Percentiles rank a stretch among this genome's conserved stretches.
These are phyloP conservation scores for Pseudogymnoascus sp. DNA, from an alignment of 2,329 filamentous ascomycete genomes.

Conservation along the genomic window DNA sequence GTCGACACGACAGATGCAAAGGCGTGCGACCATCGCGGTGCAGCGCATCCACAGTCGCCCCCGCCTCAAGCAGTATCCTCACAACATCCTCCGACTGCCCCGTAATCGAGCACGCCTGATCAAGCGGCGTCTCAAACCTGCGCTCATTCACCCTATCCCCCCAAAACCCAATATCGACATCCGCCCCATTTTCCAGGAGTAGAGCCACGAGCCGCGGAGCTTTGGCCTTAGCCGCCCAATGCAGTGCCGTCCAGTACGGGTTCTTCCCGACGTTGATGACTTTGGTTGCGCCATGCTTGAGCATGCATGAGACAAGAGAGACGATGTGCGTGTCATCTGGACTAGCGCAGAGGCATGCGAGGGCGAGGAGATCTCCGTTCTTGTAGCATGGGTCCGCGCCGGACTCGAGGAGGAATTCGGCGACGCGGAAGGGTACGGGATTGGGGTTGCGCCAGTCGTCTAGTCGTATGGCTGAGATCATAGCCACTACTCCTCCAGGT, in stretches of 20 bases:
- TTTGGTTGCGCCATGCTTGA: not conserved
- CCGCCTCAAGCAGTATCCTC: not conserved
- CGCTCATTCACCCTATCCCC: not conserved
- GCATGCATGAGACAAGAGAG: not conserved
- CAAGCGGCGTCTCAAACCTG: not conserved
- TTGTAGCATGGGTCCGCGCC: not conserved
- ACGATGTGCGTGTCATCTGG: not conserved
- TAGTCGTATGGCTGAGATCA: not conserved
- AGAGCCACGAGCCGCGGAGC: not conserved
- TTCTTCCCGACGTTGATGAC: not conserved
- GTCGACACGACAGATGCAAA: not conserved
- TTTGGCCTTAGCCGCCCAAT: not conserved
- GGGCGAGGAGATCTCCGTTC: not conserved
- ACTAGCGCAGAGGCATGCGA: not conserved
- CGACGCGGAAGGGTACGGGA: not conserved
- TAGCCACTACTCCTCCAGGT: not conserved
- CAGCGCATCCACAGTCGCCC: not conserved
- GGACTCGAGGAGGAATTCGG: not conserved
- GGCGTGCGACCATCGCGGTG: not conserved
- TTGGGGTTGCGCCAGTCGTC: not conserved
- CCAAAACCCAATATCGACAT: not conserved
- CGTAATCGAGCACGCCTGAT: not conserved
- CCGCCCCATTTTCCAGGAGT: not conserved
- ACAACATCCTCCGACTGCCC: not conserved
- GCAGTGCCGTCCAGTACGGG: not conserved